Conservation (phyloP, 1,284 basidiomycete species). For the Cerrena zonata region DNA sequence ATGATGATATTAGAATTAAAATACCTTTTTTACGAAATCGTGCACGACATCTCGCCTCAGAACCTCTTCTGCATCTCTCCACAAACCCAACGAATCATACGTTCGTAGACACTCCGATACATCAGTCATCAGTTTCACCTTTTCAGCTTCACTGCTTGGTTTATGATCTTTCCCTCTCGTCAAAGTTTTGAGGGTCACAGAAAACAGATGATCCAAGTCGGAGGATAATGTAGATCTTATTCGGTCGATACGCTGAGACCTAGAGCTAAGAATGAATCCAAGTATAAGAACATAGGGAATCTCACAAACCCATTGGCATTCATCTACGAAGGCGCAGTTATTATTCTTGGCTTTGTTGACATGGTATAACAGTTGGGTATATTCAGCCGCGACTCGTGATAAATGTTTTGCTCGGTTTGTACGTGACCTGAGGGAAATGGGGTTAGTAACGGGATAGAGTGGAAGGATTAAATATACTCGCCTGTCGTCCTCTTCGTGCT, state of each 20-base stretch:
- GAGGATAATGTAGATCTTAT: constrained; percentile 77
- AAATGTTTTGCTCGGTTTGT: constrained; percentile 78
- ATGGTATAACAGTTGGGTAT: constrained; percentile 89
- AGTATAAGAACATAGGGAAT: constrained; percentile 12
- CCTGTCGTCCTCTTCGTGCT: constrained; percentile 36
- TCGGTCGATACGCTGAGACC: constrained; percentile 69
- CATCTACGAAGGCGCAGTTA: constrained; percentile 72
- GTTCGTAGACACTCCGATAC: constrained; percentile 76
- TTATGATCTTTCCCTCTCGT: constrained; percentile 38
- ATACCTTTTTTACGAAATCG: constrained; percentile 70
- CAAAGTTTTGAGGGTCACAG: constrained; percentile 45
- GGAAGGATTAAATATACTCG: constrained; percentile 13
- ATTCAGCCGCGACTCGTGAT: constrained; percentile 81
- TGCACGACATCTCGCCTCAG: constrained; percentile 66
- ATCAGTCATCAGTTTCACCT: constrained; percentile 55
- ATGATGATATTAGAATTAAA: background rate
- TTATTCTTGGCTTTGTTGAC: constrained; percentile 74
- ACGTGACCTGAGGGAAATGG: constrained; percentile 37
- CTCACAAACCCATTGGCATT: constrained; percentile 78
- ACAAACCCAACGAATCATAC: constrained; percentile 76
- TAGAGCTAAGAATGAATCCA: background rate
- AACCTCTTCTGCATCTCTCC: constrained; percentile 83
- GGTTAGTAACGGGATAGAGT: background rate
- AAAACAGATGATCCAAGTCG: constrained; percentile 78
- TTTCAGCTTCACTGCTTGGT: constrained; percentile 49